Base-by-base conservation (phyloP, 495 filamentous ascomycete genomes). In the Niebla homalea region DNA sequence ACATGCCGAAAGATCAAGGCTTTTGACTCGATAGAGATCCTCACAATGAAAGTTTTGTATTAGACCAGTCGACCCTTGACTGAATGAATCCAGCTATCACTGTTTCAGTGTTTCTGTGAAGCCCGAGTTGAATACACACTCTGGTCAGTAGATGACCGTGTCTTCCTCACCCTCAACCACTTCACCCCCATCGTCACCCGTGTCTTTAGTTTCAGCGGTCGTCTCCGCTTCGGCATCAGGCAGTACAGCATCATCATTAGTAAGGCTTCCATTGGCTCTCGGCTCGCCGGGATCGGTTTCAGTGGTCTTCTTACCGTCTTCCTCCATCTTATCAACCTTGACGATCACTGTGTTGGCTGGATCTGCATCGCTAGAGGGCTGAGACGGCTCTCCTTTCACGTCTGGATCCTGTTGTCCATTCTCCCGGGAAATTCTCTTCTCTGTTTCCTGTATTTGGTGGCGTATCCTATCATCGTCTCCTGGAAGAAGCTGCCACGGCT, bases 161-260 rank as follows among this genome's bases (percentile, higher is more conserved):
- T 90, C 86, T 69, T 92, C 86, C 43, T 84, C 80, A 58, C 81
- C 81, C 61, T 88, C 83, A 43, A 80, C 68, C 60, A 86, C 70
- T 59, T 88, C 84, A 44, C 80, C 85, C 44, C 71, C 73, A 61
- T 83, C 77, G 60, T 83, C 83, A 46, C 81, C 78, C 42, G 72
- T 65, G 36, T 75, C 71, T 55, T 69, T 71, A 25, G 43, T 29
- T n/a, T 57, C 57, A n/a, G 55, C 12, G 45, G 48, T 41, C 43
- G 44, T 39, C 46, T 40, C 37, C 23, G 18, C 36, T 32, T 42
- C 19, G 25, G 52, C 48, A 26, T 61, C 58, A 43, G 58, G 51
- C 52, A 52, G 45, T 50, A 62, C 51, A 57, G 51, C 48, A 51
- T 54, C 45, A 37, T 58, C 39, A 57, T 53, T 57, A 40, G 18